phyloP scores from a whole-genome alignment of 2,329 filamentous ascomycete genomes.

The Myriosclerotinia duriaeana region DNA sequence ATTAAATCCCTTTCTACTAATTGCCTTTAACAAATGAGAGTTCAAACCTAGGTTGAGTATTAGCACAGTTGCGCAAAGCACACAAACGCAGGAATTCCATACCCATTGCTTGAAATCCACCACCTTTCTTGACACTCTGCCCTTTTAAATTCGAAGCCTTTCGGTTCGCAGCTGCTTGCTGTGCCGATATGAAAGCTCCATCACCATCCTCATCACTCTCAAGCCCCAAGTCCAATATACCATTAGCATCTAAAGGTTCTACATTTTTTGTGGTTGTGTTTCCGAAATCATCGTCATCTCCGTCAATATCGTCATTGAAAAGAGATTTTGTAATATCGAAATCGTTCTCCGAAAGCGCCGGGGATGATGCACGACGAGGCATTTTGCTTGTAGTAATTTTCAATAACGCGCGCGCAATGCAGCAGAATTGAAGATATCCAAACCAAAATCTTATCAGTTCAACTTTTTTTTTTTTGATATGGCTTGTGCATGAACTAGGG shows the following conservation, averaged over 20 bases:
- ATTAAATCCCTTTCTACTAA: constrained; percentile 89
- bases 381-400: constrained; percentile 48
- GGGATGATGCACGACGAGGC: constrained; percentile 73
- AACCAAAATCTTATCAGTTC: constrained; percentile 26
- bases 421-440: constrained; percentile 9
- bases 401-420: constrained; percentile 19
- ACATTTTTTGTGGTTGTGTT: constrained; percentile 41
- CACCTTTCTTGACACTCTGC: constrained; percentile 87
- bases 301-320: constrained; percentile 61
- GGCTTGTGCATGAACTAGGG: constrained; percentile 2
- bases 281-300: constrained; percentile 46
- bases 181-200: constrained; percentile 85
- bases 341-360: constrained; percentile 82
- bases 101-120: constrained; percentile 96
- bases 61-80: constrained; percentile 24
- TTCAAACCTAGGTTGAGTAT: constrained; percentile 61
- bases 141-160: constrained; percentile 82
- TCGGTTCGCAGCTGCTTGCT: constrained; percentile 83
- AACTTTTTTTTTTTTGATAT: constrained; percentile 25
- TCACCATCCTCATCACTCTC: constrained; percentile 66
- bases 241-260: constrained; percentile 57
- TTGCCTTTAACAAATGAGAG: constrained; percentile 81
- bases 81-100: constrained; percentile 35
- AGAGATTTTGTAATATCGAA: constrained; percentile 84
- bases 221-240: constrained; percentile 58